A percentile compares a stretch with the other conserved stretches of the same genome.
These are phyloP conservation scores for Aureobasidium sp. DNA, from an alignment of 2,329 filamentous ascomycete genomes.

Conservation along the genomic window DNA sequence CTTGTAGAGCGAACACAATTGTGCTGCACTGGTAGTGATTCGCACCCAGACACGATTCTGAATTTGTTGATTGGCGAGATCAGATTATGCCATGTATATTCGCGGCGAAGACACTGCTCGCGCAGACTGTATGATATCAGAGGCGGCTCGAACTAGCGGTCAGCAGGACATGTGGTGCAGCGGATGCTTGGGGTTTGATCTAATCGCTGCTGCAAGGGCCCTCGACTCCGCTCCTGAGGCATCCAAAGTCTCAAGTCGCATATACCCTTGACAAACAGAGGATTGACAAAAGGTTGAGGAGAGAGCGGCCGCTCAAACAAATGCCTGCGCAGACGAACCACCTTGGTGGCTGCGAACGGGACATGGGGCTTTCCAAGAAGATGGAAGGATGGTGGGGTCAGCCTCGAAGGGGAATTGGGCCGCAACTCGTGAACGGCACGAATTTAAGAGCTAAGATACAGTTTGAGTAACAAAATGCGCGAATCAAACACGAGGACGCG, in stretches of 20 bases:
- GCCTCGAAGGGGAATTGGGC: background rate
- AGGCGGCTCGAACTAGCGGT: slow-evolving; percentile 6
- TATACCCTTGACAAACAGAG: background rate
- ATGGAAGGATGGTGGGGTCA: background rate
- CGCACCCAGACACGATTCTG: background rate
- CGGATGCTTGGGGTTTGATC: background rate
- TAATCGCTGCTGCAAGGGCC: slow-evolving; percentile 7
- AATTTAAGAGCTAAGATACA: background rate
- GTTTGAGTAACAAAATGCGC: slow-evolving; percentile 6
- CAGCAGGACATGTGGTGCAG: slow-evolving; percentile 1
- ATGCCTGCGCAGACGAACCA: background rate
- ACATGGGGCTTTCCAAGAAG: background rate
- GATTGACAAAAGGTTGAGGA: background rate
- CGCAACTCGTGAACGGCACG: background rate
- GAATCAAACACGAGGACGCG: slow-evolving; percentile 11
- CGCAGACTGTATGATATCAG: background rate
- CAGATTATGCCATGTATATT: background rate
- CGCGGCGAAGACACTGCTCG: too few species aligned
- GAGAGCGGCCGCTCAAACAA: background rate
- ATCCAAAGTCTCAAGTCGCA: background rate
- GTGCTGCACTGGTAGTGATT: background rate
- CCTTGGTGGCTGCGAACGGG: background rate
- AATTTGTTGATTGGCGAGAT: background rate
- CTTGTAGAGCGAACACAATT: background rate
- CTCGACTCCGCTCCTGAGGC: background rate